Percentiles rank a stretch among this genome's conserved stretches.
phyloP scores from a whole-genome alignment of 768 basidiomycete genomes.

The Lactifluus echinatus region DNA sequence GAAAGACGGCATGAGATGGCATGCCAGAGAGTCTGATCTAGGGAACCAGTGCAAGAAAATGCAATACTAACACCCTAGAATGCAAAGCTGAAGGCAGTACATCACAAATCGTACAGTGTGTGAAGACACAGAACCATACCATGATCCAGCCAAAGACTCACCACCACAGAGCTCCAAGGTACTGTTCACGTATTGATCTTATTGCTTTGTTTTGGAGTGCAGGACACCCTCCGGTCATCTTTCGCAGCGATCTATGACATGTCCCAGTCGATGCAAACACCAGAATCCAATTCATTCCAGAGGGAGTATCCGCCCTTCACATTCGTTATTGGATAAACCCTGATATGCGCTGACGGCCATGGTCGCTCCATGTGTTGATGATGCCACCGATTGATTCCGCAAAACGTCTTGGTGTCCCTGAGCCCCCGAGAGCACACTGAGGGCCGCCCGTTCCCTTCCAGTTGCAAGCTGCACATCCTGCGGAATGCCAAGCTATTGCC shows the following conservation, averaged over 20 bases:
- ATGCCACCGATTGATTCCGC: constrained; percentile 34
- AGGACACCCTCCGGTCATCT: constrained; percentile 43
- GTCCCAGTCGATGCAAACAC: too few species aligned
- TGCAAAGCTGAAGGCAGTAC: too few species aligned
- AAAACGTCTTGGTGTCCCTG: constrained; percentile 43
- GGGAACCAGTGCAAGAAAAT: too few species aligned
- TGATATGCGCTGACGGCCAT: constrained; percentile 60
- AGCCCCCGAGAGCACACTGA: constrained; percentile 29
- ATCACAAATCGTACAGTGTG: too few species aligned
- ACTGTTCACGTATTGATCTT: too few species aligned
- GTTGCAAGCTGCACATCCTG: constrained; percentile 34
- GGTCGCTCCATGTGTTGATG: constrained; percentile 57
- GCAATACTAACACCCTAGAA: too few species aligned
- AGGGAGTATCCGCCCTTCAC: constrained; percentile 68
- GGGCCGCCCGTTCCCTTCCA: constrained; percentile 32
- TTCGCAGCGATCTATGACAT: constrained; percentile 50
- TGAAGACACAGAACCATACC: too few species aligned
- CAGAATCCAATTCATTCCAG: constrained; percentile 34
- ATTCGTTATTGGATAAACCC: constrained; percentile 41
- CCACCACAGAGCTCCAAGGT: too few species aligned
- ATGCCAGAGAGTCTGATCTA: too few species aligned
- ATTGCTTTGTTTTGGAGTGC: too few species aligned
- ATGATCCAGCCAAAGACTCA: too few species aligned
- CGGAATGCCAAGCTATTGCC: constrained; percentile 36
- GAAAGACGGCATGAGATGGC: too few species aligned